Percentiles rank a stretch among this genome's conserved stretches.
phyloP scores from a whole-genome alignment of 495 filamentous ascomycete genomes.

The Penicillium verhagenii region DNA sequence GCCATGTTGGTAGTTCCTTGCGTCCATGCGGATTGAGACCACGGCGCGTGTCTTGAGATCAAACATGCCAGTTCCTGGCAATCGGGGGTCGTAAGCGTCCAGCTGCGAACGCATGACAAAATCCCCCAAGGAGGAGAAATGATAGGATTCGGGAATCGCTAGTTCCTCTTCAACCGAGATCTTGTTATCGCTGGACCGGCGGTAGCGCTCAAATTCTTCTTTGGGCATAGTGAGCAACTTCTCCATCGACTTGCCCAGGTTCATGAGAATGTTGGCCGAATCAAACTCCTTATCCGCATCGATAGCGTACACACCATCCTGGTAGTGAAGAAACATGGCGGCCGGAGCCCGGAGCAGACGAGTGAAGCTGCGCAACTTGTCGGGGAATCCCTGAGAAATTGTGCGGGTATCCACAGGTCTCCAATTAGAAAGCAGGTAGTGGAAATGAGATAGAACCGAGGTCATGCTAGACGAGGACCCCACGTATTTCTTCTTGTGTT shows the following conservation, averaged over 20 bases:
- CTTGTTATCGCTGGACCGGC: conserved; percentile 60
- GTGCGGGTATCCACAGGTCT: conserved; percentile 62
- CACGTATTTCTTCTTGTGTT: conserved; percentile 75
- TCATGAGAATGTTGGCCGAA: conserved; percentile 76
- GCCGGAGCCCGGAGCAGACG: conserved; percentile 65
- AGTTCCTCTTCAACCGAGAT: conserved; percentile 63
- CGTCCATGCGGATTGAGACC: conserved; percentile 83
- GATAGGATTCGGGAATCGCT: conserved; percentile 69
- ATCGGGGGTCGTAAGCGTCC: conserved; percentile 80
- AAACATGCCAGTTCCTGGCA: conserved; percentile 94
- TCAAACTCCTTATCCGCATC: conserved; percentile 96
- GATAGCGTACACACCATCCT: conserved; percentile 88
- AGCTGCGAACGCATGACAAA: conserved; percentile 96
- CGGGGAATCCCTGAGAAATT: conserved; percentile 65
- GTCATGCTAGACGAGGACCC: conserved; percentile 98
- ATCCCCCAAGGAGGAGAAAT: conserved; percentile 86
- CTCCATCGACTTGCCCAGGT: conserved; percentile 93
- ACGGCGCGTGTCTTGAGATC: conserved; percentile 96
- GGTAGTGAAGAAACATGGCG: conserved; percentile 82
- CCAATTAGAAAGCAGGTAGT: conserved; percentile 86
- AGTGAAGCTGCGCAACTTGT: conserved; percentile 64
- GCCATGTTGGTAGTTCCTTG: conserved; percentile 66
- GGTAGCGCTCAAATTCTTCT: conserved; percentile 81
- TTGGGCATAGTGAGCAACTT: conserved; percentile 85
- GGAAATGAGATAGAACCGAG: conserved; percentile 80